Percentiles rank a stretch among this genome's conserved stretches.
These are phyloP conservation scores for Coniochaeta pulveracea DNA, from an alignment of 2,329 filamentous ascomycete species.

Conservation along the genomic window DNA sequence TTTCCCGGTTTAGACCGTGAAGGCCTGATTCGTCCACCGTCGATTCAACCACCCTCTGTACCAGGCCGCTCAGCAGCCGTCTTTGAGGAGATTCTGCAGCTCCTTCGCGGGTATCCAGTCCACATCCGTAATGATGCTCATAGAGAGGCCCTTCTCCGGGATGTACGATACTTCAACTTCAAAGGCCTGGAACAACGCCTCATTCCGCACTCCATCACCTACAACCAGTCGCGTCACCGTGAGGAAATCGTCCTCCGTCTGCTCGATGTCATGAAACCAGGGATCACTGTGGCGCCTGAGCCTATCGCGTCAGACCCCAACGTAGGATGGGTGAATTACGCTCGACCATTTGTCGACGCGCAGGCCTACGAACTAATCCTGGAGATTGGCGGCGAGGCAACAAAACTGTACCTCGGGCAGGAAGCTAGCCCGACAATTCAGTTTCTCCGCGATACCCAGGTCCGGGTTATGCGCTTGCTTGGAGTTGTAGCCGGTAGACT, in stretches of 20 bases:
- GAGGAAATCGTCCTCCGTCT: slow-evolving; percentile 71
- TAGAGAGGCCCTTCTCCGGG: slow-evolving; percentile 64
- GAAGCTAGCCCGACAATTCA: slow-evolving; percentile 48
- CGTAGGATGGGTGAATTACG: slow-evolving; percentile 58
- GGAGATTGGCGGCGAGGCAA: slow-evolving; percentile 63
- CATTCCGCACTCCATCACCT: slow-evolving; percentile 64
- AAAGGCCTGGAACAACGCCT: slow-evolving; percentile 83
- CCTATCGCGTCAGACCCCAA: slow-evolving; percentile 17
- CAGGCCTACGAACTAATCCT: slow-evolving; percentile 62
- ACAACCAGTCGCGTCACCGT: slow-evolving; percentile 56
- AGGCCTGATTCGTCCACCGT: slow-evolving; percentile 72
- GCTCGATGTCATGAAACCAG: slow-evolving; percentile 82
- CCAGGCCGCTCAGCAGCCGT: slow-evolving; percentile 72
- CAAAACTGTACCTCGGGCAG: slow-evolving; percentile 21
- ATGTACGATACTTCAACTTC: slow-evolving; percentile 88
- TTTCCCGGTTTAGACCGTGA: slow-evolving; percentile 78
- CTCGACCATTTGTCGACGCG: slow-evolving; percentile 77
- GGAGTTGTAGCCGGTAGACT: slow-evolving; percentile 76
- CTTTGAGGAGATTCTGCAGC: slow-evolving; percentile 71
- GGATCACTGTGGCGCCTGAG: slow-evolving; percentile 55
- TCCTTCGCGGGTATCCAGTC: slow-evolving; percentile 75
- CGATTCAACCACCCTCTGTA: slow-evolving; percentile 72
- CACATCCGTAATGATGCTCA: slow-evolving; percentile 67
- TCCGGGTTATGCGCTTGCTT: slow-evolving; percentile 61
- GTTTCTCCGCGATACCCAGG: slow-evolving; percentile 62